Percentiles rank a stretch among this genome's conserved stretches.
Conservation (phyloP, 208 protist species). For the Herpetomonas muscarum region DNA sequence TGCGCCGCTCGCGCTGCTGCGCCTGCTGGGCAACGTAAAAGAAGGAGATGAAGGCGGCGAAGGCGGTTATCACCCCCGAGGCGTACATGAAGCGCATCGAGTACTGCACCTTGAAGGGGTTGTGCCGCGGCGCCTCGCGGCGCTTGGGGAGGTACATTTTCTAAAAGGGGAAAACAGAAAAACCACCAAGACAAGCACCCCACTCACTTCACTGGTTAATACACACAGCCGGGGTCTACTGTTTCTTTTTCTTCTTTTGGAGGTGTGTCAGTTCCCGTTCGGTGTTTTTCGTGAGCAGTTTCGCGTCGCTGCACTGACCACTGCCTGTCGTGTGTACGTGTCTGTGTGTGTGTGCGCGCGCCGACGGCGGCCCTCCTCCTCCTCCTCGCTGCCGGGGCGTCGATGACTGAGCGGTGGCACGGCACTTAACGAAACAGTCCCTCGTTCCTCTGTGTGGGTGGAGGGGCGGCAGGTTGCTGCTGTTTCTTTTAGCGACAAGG, state of each 20-base stretch:
- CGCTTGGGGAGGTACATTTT: constrained; percentile 71
- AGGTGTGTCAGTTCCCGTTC: constrained; percentile 1
- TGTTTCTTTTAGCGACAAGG: no score
- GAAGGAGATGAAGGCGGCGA: constrained; percentile 24
- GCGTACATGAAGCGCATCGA: constrained; percentile 37
- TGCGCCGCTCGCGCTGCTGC: constrained; percentile 35
- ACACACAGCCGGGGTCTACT: background rate
- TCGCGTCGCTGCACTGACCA: no score
- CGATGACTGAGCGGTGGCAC: no score
- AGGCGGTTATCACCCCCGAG: constrained; percentile 18
- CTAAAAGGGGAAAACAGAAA: constrained; percentile 13
- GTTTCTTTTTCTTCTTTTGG: background rate
- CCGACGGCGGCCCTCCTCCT: background rate
- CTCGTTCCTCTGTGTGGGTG: no score
- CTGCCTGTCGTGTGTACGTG: background rate
- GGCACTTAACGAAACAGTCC: no score
- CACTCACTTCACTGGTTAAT: background rate
- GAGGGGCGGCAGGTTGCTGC: no score
- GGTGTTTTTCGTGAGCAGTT: background rate
- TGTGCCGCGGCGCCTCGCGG: constrained; percentile 23
- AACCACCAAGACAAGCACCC: background rate
- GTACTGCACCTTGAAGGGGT: constrained; percentile 54
- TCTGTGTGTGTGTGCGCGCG: background rate
- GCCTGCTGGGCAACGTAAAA: constrained; percentile 40
- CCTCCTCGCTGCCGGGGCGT: background rate